Conservation (phyloP, 2,329 filamentous ascomycete genomes). For the Sporothrix curviconia region DNA sequence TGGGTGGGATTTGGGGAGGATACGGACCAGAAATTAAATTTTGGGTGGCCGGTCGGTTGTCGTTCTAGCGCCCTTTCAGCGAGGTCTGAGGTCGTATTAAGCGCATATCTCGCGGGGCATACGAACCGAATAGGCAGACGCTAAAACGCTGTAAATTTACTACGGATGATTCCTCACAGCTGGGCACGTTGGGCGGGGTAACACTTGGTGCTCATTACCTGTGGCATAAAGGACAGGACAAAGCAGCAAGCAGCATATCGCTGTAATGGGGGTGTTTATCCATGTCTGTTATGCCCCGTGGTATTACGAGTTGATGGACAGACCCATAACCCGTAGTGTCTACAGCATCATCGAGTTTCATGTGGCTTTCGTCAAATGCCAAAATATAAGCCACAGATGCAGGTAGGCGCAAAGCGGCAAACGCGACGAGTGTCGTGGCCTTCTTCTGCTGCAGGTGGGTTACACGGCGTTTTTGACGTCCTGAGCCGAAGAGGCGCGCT, state of each 20-base stretch:
- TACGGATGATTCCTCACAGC: not conserved
- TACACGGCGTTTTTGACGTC: constrained; percentile 7
- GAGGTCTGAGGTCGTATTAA: not conserved
- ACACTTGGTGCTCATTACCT: not conserved
- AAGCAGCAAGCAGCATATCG: no score
- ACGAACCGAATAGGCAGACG: not conserved
- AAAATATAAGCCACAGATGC: not conserved
- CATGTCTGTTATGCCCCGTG: no score
- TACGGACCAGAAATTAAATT: not conserved
- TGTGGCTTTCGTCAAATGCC: no score
- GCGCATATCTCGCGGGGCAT: no score
- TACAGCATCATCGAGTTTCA: no score
- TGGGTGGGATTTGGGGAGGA: no score
- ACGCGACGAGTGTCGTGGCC: not conserved
- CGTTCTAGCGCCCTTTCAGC: constrained; percentile 3
- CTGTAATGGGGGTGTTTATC: no score
- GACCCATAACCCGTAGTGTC: no score
- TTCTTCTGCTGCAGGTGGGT: not conserved
- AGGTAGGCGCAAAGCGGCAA: not conserved
- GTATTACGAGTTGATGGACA: no score
- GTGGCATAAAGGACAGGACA: no score
- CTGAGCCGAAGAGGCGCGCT: no score
- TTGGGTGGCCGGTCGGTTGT: not conserved
- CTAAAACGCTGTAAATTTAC: no score
- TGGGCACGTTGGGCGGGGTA: not conserved